Percentiles rank a stretch among this genome's conserved stretches.
Evolutionary conservation across 345 rosid genomes (phyloP).

Genomic region (Gossypium mustelinum): DNA sequence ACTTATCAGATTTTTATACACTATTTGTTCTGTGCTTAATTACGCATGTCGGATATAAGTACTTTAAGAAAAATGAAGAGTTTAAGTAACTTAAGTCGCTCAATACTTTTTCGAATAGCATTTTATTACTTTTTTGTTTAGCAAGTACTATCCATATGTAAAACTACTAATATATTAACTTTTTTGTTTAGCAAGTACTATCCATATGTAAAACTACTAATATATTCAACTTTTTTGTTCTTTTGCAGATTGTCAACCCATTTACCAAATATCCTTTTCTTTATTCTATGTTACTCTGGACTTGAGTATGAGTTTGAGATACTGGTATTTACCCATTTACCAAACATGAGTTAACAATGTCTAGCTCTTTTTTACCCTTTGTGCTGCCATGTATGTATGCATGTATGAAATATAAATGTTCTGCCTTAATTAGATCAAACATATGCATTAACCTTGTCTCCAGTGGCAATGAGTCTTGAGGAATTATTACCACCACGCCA

Average conservation of each 20-base stretch:
- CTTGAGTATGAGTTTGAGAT: not conserved
- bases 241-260: constrained; percentile 84
- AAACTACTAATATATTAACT: not conserved
- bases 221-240: not conserved
- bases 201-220: not conserved
- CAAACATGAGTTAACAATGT: too few relatives aligned
- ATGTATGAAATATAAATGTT: constrained; percentile 1
- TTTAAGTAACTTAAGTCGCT: not conserved
- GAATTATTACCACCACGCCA: constrained; percentile 66
- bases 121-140: not conserved
- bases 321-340: not conserved
- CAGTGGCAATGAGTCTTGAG: constrained; percentile 91
- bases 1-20: not conserved
- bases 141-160: not conserved
- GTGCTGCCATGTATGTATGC: not conserved
- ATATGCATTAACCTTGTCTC: constrained; percentile 83
- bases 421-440: constrained; percentile 37
- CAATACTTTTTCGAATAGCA: not conserved
- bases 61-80: not conserved
- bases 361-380: too few relatives aligned
- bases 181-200: not conserved
- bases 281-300: not conserved
- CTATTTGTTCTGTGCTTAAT: not conserved
- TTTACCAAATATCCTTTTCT: constrained; percentile 61
- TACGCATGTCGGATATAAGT: not conserved